Base-by-base conservation (phyloP, 768 basidiomycete genomes). In the Postia placenta region DNA sequence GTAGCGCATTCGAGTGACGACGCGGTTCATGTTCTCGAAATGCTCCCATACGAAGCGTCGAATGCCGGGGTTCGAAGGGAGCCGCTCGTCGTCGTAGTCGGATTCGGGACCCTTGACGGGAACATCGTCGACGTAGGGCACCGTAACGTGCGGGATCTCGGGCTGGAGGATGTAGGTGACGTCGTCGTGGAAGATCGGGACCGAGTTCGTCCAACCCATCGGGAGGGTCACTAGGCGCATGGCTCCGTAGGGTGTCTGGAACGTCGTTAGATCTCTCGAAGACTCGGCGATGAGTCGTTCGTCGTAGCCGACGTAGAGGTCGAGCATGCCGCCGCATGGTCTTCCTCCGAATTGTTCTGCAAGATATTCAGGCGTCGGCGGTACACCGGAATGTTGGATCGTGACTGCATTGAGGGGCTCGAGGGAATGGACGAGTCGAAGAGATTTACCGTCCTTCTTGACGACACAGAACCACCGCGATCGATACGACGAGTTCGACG, bases 41-140 rank as follows among this genome's bases (percentile, higher is more conserved):
- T 74, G 70, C 52, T 72, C 68, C 67, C 67, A 71, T 1, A 70
- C 50, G 40, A 68, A 70, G 1, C 56, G 47, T 0, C 65, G 47
- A 20, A 69, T 65, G 2, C 56, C 52, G 2, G 56, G 57, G 44
- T 69, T 69, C 11, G 55, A 55, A 3, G 60, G 49, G 15, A 65
- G 53, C 0, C 45, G 45, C 25, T 67, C 60, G 30, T 41, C 50
- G 9, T 49, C 25, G 50, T 59, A 61, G 2, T 36, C 23, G 4
- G 43, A 46, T 17, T 17, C 35, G 1, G 54, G 54, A 6, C 60
- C 60, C 28, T 52, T 51, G 22, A 53, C 22, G 11, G 50, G 49
- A 15, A 57, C 44, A 24, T 60, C 55, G 44, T 61, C 58, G 28
- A 58, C 38, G 50, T 53, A 61, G 0, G 52, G 51, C 7, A 33